phyloP scores from a whole-genome alignment of 192 early-diverging fungal species.

The Entophlyctis luteolus region DNA sequence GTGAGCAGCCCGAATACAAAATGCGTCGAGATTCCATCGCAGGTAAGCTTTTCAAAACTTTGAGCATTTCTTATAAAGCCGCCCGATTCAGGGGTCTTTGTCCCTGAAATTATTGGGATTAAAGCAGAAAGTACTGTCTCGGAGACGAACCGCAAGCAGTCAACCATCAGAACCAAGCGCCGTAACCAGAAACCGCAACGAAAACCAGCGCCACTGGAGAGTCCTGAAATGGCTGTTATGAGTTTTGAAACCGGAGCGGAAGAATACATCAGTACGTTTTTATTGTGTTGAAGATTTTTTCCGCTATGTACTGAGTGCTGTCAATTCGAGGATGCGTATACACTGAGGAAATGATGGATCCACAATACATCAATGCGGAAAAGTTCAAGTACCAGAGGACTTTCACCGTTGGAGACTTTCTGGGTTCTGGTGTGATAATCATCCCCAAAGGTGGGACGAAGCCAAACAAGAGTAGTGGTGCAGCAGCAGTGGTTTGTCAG shows the following conservation, averaged over 20 bases:
- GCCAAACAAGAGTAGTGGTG: constrained; percentile 45
- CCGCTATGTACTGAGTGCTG: neutral
- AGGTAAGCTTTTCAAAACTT: neutral
- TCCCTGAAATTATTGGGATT: constrained; percentile 31
- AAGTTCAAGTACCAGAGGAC: constrained; percentile 51
- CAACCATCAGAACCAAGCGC: neutral
- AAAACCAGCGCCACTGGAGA: neutral
- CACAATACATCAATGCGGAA: constrained; percentile 10
- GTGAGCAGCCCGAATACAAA: constrained; percentile 31
- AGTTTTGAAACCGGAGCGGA: constrained; percentile 31
- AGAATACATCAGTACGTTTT: constrained; percentile 28
- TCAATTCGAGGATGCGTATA: constrained; percentile 30
- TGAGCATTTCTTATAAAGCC: neutral
- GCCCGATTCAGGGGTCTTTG: constrained; percentile 9
- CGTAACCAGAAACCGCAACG: neutral
- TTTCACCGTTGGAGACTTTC: constrained; percentile 52
- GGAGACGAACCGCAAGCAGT: neutral
- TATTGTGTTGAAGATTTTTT: neutral
- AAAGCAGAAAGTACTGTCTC: constrained; percentile 20
- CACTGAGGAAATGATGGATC: constrained; percentile 37
- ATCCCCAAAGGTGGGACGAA: constrained; percentile 50
- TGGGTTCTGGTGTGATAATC: constrained; percentile 48
- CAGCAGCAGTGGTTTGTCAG: constrained; percentile 44
- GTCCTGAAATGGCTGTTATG: constrained; percentile 19
- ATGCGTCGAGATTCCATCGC: constrained; percentile 14